Base-by-base conservation (phyloP, 768 basidiomycete species). In the Amanita brunnescens region DNA sequence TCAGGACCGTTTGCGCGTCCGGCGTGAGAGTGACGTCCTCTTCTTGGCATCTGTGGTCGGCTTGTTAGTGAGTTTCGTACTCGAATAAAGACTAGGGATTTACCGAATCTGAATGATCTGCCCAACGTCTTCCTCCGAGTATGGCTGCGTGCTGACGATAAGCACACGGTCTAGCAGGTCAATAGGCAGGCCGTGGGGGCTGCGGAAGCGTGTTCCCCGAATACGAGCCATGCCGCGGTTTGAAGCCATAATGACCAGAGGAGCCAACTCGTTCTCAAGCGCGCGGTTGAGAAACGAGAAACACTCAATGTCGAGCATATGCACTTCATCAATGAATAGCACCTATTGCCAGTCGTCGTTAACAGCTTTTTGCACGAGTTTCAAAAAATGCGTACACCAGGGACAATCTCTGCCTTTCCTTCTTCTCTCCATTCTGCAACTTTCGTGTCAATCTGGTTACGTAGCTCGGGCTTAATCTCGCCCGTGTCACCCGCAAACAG, bases 261-360 rank as follows among this genome's bases (percentile, higher is more conserved):
- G 95, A 1, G 95, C 85, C 1, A 98, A 76, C 55, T 95, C 94
- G 54, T 85, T 84, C 64, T 99, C 95, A 43, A 99, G 75, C 2
- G 95, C 95, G 30, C 95, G 83, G 65, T 99, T 99, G 54, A 99
- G 75, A 78, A 94, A 99, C 6, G 94, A 96, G 75, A 98, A 98
- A 64, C 95, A 97, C 65, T 98, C 95, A 55, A 99, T 97, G 66
- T 99, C 95, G 57, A 99, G 83, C 95, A 99, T 99, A 75, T 98
- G 95, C 10, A 97, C 95, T 70, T 97, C 95, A 68, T 98, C 95
- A 59, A 97, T 96, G 74, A 97, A 97, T 10, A 40, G 39, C 4
- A 40, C 39, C 39, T 40, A 40, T 34, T 10, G 12, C 14, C 34
- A 34, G 10, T 10, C 9, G 9, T 12, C 21, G 9, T 40, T 21